These are phyloP conservation scores for Penicillium sp. DNA, from an alignment of 2,329 filamentous ascomycete species.

Conservation along the genomic window DNA sequence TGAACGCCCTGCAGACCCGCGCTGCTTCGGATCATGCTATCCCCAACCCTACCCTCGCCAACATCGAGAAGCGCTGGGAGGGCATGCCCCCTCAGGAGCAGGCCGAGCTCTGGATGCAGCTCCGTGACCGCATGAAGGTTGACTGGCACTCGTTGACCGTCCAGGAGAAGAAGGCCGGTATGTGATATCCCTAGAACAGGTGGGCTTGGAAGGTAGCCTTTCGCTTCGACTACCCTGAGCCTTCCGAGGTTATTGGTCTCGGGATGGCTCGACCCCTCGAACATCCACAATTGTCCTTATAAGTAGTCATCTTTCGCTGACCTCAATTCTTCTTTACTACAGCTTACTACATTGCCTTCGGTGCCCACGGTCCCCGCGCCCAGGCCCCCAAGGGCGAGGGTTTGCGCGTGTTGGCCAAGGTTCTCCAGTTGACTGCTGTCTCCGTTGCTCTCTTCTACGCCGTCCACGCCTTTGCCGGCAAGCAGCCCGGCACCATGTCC, in stretches of 20 bases:
- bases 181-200: constrained; percentile 44
- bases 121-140: constrained; percentile 97
- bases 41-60: constrained; percentile 93
- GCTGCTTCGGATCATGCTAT: constrained; percentile 79
- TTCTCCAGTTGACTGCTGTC: constrained; percentile 63
- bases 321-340: constrained; percentile 24
- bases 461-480: constrained; percentile 70
- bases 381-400: constrained; percentile 78
- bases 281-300: neutral
- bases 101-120: constrained; percentile 97
- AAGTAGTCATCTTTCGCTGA: constrained; percentile 24
- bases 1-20: constrained; percentile 51
- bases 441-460: constrained; percentile 69
- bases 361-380: constrained; percentile 89
- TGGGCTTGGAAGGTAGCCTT: neutral
- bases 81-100: constrained; percentile 97
- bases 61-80: constrained; percentile 99
- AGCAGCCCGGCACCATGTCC: constrained; percentile 81
- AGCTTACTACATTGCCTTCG: constrained; percentile 99
- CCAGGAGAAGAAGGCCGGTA: constrained; percentile 99
- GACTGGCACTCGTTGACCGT: constrained; percentile 94
- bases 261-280: neutral
- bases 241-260: constrained; percentile 18
- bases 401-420: constrained; percentile 73
- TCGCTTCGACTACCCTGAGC: constrained; percentile 12